These are phyloP conservation scores for Alloteropsis semialata DNA, from an alignment of 176 grass and related monocot species.

Conservation along the genomic window DNA sequence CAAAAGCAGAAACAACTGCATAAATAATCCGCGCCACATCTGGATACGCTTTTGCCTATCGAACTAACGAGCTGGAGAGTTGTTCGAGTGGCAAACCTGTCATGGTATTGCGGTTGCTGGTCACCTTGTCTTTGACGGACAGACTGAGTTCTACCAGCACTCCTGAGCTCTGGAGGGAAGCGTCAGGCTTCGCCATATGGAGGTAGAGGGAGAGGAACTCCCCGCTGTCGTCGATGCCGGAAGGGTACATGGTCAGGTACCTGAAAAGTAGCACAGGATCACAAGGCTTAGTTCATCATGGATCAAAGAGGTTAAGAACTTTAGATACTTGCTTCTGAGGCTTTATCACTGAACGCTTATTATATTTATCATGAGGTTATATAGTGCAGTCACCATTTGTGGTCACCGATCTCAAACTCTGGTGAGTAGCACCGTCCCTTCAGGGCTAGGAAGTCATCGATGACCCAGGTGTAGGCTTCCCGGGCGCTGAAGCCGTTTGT, in stretches of 20 bases:
- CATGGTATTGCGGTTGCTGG: neutral
- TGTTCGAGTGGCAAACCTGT: neutral
- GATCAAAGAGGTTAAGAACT: neutral
- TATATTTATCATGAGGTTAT: too few species aligned
- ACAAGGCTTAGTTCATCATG: neutral
- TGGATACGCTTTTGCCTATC: neutral
- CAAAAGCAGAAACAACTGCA: neutral
- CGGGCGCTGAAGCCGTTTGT: neutral
- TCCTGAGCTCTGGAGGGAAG: neutral
- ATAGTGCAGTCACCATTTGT: neutral
- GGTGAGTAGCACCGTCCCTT: neutral
- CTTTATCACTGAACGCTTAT: neutral
- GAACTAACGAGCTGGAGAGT: neutral
- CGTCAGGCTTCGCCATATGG: neutral
- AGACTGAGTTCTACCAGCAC: neutral
- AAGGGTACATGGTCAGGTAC: conserved; percentile 11
- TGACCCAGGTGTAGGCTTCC: neutral
- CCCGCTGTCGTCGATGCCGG: neutral
- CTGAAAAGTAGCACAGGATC: neutral
- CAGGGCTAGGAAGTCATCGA: neutral
- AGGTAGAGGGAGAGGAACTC: conserved; percentile 8
- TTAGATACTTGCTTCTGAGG: neutral
- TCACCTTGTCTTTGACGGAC: neutral
- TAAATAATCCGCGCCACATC: neutral
- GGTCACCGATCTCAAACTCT: neutral